phyloP scores from a whole-genome alignment of 75 land plant genomes.

The Sequoia sempervirens region DNA sequence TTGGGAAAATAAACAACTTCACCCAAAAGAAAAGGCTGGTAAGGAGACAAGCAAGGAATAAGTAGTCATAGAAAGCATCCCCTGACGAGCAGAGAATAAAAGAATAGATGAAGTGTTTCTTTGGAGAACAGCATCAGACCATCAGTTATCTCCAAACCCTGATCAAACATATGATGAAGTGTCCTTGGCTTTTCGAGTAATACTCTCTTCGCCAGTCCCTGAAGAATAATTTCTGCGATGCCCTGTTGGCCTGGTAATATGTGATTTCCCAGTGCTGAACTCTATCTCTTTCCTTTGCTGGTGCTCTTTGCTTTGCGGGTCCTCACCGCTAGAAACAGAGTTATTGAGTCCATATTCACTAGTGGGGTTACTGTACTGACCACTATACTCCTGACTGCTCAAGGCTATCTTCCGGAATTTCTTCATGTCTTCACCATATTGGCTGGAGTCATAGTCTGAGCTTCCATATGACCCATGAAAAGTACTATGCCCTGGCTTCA shows the following conservation, averaged over 20 bases:
- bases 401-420: slow-evolving; percentile 38
- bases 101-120: background rate
- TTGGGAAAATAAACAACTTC: background rate
- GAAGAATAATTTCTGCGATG: slow-evolving; percentile 3
- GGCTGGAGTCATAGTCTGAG: slow-evolving; percentile 56
- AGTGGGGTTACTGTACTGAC: slow-evolving; percentile 54
- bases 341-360: slow-evolving; percentile 70
- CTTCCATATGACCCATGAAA: slow-evolving; percentile 41
- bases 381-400: slow-evolving; percentile 25
- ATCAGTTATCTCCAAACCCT: background rate
- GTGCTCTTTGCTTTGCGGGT: slow-evolving; percentile 46
- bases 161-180: background rate
- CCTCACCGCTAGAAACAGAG: slow-evolving; percentile 68
- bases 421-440: slow-evolving; percentile 71
- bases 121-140: background rate
- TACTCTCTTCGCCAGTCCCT: background rate
- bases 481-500: slow-evolving; percentile 45
- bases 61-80: background rate
- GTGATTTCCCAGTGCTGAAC: slow-evolving; percentile 10
- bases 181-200: background rate
- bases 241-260: background rate
- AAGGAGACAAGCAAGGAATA: background rate
- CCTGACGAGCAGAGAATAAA: background rate
- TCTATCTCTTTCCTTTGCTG: slow-evolving; percentile 49
- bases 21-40: background rate